These are phyloP conservation scores for Silene noctiflora DNA, from an alignment of 179 eudicot genomes.

Conservation along the genomic window DNA sequence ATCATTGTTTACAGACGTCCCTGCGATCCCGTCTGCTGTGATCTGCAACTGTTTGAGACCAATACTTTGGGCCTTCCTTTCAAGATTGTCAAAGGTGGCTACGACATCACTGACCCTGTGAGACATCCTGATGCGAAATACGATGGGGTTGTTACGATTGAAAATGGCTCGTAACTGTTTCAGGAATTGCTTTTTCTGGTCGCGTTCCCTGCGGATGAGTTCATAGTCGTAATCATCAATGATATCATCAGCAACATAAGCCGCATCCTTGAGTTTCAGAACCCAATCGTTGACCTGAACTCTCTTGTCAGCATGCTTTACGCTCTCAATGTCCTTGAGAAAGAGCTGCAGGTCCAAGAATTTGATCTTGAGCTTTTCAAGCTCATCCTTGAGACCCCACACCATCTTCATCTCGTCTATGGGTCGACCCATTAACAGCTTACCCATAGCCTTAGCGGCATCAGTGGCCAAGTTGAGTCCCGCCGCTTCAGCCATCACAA, in stretches of 20 bases:
- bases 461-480: not conserved
- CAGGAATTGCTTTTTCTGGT: not conserved
- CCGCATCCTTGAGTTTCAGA: not conserved
- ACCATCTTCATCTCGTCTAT: constrained; percentile 2
- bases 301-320: not conserved
- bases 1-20: not conserved
- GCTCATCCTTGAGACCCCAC: constrained; percentile 11
- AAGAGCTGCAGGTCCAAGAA: constrained; percentile 7
- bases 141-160: not conserved
- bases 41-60: not conserved
- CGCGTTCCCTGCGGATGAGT: not conserved
- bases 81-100: not conserved
- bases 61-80: not conserved
- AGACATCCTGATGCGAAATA: constrained; percentile 13
- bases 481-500: not conserved
- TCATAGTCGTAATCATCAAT: constrained; percentile 17
- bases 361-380: constrained; percentile 7
- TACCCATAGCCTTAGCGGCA: not conserved
- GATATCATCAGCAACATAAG: constrained; percentile 11
- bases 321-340: constrained; percentile 1
- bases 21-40: not conserved
- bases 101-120: not conserved
- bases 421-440: not conserved
- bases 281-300: constrained; percentile 5
- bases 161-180: not conserved